Evolutionary conservation across 2,329 filamentous ascomycete species (phyloP).

Genomic region (Aspergillus aculeatinus): DNA sequence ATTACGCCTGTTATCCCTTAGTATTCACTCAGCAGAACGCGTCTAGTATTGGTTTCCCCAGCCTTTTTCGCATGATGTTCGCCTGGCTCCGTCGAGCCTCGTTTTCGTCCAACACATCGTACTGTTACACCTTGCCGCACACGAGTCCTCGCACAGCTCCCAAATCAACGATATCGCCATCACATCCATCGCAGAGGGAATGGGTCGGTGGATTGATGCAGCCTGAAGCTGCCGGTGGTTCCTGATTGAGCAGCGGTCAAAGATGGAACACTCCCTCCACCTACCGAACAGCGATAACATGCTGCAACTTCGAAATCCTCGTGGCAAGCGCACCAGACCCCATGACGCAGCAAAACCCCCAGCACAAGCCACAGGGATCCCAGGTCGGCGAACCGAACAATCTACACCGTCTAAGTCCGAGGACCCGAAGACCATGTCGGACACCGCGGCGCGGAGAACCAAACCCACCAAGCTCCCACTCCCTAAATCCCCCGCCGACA

Average conservation of each 20-base stretch:
- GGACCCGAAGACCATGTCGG: slow-evolving; percentile 8
- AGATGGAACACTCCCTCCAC: slow-evolving; percentile 30
- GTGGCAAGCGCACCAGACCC: slow-evolving; percentile 10
- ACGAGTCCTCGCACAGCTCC: not conserved
- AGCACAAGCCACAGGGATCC: not conserved
- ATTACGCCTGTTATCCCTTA: slow-evolving; percentile 16
- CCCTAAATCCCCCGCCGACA: slow-evolving; percentile 23
- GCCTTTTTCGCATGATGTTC: slow-evolving; percentile 2
- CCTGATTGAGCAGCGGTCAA: slow-evolving; percentile 9
- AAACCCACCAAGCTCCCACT: slow-evolving; percentile 32
- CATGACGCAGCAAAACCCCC: slow-evolving; percentile 21
- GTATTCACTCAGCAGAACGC: slow-evolving; percentile 1
- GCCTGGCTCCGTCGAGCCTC: slow-evolving; percentile 6
- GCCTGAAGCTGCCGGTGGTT: slow-evolving; percentile 14
- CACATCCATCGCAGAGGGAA: slow-evolving; percentile 9
- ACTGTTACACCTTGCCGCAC: not conserved
- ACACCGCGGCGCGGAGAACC: slow-evolving; percentile 15
- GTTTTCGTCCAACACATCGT: not conserved
- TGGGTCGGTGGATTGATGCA: slow-evolving; percentile 12
- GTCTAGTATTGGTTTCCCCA: not conserved
- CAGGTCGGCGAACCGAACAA: not conserved
- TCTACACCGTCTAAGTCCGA: slow-evolving; percentile 10
- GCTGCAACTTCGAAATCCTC: slow-evolving; percentile 22
- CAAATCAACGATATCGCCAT: not conserved
- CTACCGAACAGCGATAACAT: slow-evolving; percentile 33